Percentiles rank a stretch among this genome's conserved stretches.
These are phyloP conservation scores for Eremomyces bilateralis DNA, from an alignment of 495 filamentous ascomycete species.

Conservation along the genomic window DNA sequence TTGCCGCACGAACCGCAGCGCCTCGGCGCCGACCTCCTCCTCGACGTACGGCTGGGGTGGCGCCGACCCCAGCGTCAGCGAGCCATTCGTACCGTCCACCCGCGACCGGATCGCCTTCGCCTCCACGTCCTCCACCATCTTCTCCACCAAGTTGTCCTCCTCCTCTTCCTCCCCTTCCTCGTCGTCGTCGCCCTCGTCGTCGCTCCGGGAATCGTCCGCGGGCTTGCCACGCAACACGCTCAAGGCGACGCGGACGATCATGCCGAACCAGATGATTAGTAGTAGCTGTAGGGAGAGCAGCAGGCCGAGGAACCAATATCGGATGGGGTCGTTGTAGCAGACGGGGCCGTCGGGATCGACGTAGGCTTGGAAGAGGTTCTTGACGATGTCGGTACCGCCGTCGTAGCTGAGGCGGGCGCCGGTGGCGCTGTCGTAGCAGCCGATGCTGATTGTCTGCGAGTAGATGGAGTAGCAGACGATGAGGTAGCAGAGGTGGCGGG, in stretches of 20 bases:
- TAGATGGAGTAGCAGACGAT: conserved; percentile 62
- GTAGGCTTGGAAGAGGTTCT: conserved; percentile 49
- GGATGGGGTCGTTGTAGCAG: conserved; percentile 52
- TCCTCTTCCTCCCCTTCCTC: conserved; percentile 29
- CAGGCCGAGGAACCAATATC: conserved; percentile 51
- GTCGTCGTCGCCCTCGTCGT: conserved; percentile 55
- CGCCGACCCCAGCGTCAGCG: conserved; percentile 14
- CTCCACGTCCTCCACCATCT: not conserved
- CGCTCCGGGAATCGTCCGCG: conserved; percentile 72
- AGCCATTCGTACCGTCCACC: conserved; percentile 10
- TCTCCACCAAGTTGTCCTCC: conserved; percentile 2
- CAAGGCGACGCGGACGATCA: conserved; percentile 64
- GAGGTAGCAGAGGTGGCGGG: conserved; percentile 64
- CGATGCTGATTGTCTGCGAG: conserved; percentile 38
- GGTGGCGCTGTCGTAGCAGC: conserved; percentile 44
- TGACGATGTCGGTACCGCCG: conserved; percentile 32
- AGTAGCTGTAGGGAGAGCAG: conserved; percentile 61
- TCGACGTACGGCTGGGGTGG: no score
- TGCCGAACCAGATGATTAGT: conserved; percentile 69
- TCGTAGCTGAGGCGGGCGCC: conserved; percentile 28
- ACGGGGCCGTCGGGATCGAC: conserved; percentile 41
- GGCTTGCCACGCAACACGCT: conserved; percentile 51
- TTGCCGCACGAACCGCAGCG: conserved; percentile 6
- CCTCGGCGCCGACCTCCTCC: conserved; percentile 44
- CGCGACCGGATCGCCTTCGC: conserved; percentile 2